phyloP scores from a whole-genome alignment of 306 rosid species.

The Pterocarpus macrocarpus region DNA sequence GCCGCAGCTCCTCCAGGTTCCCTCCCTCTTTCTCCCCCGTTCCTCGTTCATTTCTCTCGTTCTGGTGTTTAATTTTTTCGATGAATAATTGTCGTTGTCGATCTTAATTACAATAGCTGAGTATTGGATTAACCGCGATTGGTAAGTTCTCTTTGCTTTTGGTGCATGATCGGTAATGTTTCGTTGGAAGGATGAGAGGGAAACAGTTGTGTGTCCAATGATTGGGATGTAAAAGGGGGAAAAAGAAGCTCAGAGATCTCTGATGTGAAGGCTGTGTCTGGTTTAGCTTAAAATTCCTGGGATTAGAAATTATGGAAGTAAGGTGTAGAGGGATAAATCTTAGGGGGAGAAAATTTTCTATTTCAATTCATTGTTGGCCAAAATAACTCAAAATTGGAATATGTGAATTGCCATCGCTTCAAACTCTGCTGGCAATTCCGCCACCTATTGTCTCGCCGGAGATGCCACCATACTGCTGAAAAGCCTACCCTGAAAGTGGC shows the following conservation, averaged over 20 bases:
- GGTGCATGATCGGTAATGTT: background rate
- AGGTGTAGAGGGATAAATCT: background rate
- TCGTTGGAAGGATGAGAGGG: background rate
- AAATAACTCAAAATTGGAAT: background rate
- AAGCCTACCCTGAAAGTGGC: too few species aligned
- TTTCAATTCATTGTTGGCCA: background rate
- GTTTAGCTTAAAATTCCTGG: too few species aligned
- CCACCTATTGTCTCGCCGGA: too few species aligned
- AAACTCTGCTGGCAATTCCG: too few species aligned
- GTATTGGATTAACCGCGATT: background rate
- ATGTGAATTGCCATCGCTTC: too few species aligned
- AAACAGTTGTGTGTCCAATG: background rate
- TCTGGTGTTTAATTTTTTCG: background rate
- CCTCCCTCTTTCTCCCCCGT: background rate
- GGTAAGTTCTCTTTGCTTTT: background rate
- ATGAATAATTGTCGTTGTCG: background rate
- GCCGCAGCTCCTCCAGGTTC: background rate
- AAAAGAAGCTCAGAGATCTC: background rate
- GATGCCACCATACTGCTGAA: too few species aligned
- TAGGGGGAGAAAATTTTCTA: background rate
- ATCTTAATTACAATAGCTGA: background rate
- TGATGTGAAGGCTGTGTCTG: too few species aligned
- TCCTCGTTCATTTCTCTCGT: background rate
- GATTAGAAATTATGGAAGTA: background rate
- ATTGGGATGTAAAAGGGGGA: background rate